Evolutionary conservation across 2,329 filamentous ascomycete species (phyloP), one percentile per base, ranked within the genome.

Genomic region (Aspergillus arachidicola): DNA sequence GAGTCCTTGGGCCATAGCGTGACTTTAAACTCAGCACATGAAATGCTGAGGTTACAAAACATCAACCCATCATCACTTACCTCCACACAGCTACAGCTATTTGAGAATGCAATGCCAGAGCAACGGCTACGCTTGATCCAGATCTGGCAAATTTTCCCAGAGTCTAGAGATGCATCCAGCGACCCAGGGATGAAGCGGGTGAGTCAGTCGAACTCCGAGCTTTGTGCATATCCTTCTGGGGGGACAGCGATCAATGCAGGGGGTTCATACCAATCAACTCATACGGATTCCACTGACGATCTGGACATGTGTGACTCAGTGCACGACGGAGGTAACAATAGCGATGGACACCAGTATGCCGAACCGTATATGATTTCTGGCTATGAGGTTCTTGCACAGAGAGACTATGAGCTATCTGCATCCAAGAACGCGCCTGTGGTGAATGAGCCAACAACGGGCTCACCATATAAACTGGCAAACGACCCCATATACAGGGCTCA

Each of bases 301-400:
- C 60, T 78, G 41, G 83, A 85, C 77, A 87, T 85, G 86, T 65
- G 73, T 14, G 74, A 67, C 51, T 64, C 61, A 41, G 32, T 69
- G 38, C 73, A 67, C 61, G 72, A 72, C 14, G 26, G 56, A 11
- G 57, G 50, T 32, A 65, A 45, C 14, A 66, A 66, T 30, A 61
- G 69, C 64, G 57, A 69, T 64, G 57, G 69, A 68, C 23, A 79
- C 72, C 66, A 76, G 53, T 83, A 86, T 64, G 87, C 86, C 45
- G 92, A 96, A 77, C 93, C 93, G 0, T 97, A 97, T 78, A 96
- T 97, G 86, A 77, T 86, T 55, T 89, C 87, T 7, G 93, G 93
- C 16, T 97, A 96, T 74, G 90, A 92, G 71, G 83, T 87, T 72
- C 79, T 91, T 62, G 87, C 89, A 63, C 82, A 83, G 62, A 83